Conservation (phyloP, 1,284 basidiomycete genomes). For the Cronartium ribicola region DNA sequence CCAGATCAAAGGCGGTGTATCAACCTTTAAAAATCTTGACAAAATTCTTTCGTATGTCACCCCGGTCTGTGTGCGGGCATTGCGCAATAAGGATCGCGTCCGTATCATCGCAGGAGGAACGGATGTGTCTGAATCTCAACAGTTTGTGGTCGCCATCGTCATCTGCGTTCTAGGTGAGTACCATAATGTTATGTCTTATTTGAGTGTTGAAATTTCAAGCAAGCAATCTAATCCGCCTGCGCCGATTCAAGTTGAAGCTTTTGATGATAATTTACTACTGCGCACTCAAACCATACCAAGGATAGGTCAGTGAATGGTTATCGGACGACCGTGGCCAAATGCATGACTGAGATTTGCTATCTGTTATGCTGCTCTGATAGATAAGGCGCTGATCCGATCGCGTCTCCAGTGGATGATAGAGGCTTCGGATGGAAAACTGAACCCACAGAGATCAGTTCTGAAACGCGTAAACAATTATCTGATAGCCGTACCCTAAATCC, state of each 20-base stretch:
- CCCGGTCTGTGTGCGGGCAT: slow-evolving; percentile 12
- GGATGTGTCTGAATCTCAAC: slow-evolving; percentile 9
- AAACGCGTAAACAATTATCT: slow-evolving; percentile 74
- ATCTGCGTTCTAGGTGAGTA: slow-evolving; percentile 26
- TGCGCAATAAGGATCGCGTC: slow-evolving; percentile 1
- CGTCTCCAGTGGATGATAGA: slow-evolving; percentile 76
- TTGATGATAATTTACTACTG: neutral
- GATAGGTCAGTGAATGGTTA: slow-evolving; percentile 18
- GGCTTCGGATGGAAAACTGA: slow-evolving; percentile 61
- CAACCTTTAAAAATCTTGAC: slow-evolving; percentile 16
- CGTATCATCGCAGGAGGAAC: slow-evolving; percentile 22
- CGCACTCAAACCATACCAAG: neutral
- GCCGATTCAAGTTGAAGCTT: slow-evolving; percentile 2
- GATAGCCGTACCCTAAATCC: slow-evolving; percentile 49
- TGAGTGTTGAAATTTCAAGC: neutral
- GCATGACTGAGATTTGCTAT: slow-evolving; percentile 43
- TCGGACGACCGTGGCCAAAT: neutral
- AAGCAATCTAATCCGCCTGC: neutral
- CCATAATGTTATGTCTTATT: neutral
- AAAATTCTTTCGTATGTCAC: slow-evolving; percentile 10
- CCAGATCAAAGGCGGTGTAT: neutral
- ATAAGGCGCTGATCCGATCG: slow-evolving; percentile 62
- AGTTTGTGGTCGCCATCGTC: slow-evolving; percentile 29
- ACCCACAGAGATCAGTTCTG: slow-evolving; percentile 69
- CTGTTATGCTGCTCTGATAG: slow-evolving; percentile 48